A percentile compares a stretch with the other conserved stretches of the same genome.
These are phyloP conservation scores for Neonectria faginata DNA, from an alignment of 2,329 filamentous ascomycete species.

Conservation along the genomic window DNA sequence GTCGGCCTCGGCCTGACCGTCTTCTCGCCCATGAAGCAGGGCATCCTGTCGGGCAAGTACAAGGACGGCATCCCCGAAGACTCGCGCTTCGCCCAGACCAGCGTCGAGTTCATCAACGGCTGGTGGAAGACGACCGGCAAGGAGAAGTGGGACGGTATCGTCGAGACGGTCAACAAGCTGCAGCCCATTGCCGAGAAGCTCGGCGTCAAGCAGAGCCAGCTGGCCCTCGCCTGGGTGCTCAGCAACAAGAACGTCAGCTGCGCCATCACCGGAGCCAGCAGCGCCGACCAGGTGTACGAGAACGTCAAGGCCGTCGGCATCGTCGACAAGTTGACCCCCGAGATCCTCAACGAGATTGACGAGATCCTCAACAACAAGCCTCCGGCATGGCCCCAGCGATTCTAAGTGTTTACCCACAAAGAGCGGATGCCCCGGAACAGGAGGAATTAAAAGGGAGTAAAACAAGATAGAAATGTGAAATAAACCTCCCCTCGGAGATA, in stretches of 20 bases:
- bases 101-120: constrained; percentile 67
- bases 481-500: constrained; percentile 18
- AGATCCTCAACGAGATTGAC: constrained; percentile 71
- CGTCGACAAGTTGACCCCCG: constrained; percentile 67
- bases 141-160: constrained; percentile 65
- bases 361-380: constrained; percentile 70
- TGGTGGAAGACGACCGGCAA: constrained; percentile 63
- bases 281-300: constrained; percentile 69
- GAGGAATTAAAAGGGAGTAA: background rate
- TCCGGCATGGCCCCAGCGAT: constrained; percentile 53
- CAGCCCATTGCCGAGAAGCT: constrained; percentile 74
- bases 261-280: constrained; percentile 71
- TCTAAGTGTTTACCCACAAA: constrained; percentile 31
- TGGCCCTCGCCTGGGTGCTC: constrained; percentile 73
- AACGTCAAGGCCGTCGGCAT: constrained; percentile 65
- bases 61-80: constrained; percentile 70
- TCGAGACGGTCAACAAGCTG: constrained; percentile 70
- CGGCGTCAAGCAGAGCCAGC: constrained; percentile 65
- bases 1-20: constrained; percentile 71
- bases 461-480: constrained; percentile 1
- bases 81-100: constrained; percentile 67
- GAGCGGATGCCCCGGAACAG: background rate
- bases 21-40: constrained; percentile 68
- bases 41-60: constrained; percentile 76
- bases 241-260: constrained; percentile 71